Base-by-base conservation (phyloP, 768 basidiomycete species). In the Tylopilus balloui region DNA sequence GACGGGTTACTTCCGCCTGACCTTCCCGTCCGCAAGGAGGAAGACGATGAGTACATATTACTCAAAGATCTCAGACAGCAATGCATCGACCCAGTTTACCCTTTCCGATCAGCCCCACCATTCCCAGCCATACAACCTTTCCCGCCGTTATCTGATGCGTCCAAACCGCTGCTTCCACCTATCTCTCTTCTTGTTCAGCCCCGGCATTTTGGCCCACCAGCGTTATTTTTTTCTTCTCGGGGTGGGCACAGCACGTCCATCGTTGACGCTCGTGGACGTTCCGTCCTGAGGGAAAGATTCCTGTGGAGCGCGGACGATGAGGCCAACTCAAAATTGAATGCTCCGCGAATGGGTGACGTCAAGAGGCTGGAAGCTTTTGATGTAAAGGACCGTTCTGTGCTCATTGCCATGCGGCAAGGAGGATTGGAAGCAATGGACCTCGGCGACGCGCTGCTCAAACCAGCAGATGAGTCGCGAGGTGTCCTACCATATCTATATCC, bases 221-320 rank as follows among this genome's bases (percentile, higher is more conserved):
- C 90, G 1, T 66, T 92, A 15, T 92, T 92, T 69, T 92, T 78
- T 65, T 90, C 89, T 10, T 86, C 88, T 10, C 83, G 90, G n/a
- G 90, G 90, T 19, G 90, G 90, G 1, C 88, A 91, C 59, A 92
- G 89, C 58, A 92, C 90, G 0, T 75, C 86, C 5, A 88, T 92
- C 45, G 90, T 92, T 15, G 90, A 92, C 61, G 79, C 84, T n/a
- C 79, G 88, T 17, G 90, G 90, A 35, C 72, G 88, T 46, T 88
- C 90, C 12, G 90, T 92, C 10, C 75, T 92, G 11, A 87, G 91
- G 55, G 84, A 84, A 29, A 79, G 83, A 44, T 83, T 92, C 54
- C 15, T 86, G 49, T 92, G 90, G 90, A 91, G 83, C 49, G 63
- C 73, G 1, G 88, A 90, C 42, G 81, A 81, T 12, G 69, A 71